Percentiles rank a stretch among this genome's conserved stretches.
Conservation (phyloP, 176 grass and related monocot genomes). For the Ampelocalamus luodianensis region DNA sequence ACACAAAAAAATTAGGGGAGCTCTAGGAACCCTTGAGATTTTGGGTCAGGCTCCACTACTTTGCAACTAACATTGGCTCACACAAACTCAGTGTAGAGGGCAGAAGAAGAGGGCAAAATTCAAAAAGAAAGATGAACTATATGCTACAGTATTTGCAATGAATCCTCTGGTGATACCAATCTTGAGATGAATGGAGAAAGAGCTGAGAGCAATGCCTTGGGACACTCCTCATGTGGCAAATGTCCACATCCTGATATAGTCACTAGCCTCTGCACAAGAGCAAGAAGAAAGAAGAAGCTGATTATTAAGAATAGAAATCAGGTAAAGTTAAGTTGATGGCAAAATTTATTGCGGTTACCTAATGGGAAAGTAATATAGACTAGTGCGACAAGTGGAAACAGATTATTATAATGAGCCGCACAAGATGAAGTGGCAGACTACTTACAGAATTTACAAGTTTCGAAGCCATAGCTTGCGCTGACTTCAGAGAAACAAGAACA, state of each 20-base stretch:
- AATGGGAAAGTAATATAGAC: not conserved
- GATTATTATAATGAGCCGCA: not conserved
- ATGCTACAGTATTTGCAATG: conserved; percentile 69
- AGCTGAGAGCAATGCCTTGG: conserved; percentile 84
- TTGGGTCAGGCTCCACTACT: conserved; percentile 80
- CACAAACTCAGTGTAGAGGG: conserved; percentile 39
- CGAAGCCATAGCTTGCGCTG: conserved; percentile 83
- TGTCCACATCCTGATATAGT: conserved; percentile 91
- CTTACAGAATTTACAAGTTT: conserved; percentile 91
- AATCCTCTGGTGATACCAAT: conserved; percentile 62
- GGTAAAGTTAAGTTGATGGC: not conserved
- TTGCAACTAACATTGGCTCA: conserved; percentile 47
- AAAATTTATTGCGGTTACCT: not conserved
- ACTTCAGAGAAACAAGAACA: conserved; percentile 82
- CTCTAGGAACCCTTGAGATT: conserved; percentile 84
- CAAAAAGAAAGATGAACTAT: conserved; percentile 31
- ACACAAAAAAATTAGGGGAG: conserved; percentile 72
- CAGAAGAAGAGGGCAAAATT: not conserved
- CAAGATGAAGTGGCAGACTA: conserved; percentile 3
- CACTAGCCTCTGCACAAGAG: conserved; percentile 72
- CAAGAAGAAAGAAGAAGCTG: not conserved
- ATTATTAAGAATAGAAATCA: not conserved
- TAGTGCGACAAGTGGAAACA: not conserved
- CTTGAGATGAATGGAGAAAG: conserved; percentile 87
- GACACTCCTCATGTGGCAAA: conserved; percentile 96